Percentiles rank a stretch among this genome's conserved stretches.
These are phyloP conservation scores for Cercospora citrullina DNA, from an alignment of 2,329 filamentous ascomycete genomes.

Conservation along the genomic window DNA sequence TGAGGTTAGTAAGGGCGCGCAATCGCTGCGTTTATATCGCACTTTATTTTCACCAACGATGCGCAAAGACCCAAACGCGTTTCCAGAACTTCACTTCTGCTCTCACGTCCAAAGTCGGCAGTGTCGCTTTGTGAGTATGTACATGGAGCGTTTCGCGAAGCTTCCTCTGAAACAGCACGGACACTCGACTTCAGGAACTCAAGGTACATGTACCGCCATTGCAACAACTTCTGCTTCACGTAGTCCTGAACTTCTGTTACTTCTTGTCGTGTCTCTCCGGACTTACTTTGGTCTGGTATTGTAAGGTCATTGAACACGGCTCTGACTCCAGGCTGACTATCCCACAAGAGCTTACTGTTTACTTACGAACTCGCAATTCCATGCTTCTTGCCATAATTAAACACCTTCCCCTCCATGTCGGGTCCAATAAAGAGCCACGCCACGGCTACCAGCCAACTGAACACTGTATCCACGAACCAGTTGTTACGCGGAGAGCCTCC, in stretches of 20 bases:
- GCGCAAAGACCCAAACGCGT: background rate
- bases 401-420: slow-evolving; percentile 59
- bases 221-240: too few relatives aligned
- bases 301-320: too few relatives aligned
- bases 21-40: background rate
- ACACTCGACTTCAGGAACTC: background rate
- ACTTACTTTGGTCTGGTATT: background rate
- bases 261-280: too few relatives aligned
- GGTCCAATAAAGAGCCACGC: slow-evolving; percentile 59
- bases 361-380: slow-evolving; percentile 36
- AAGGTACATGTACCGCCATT: too few relatives aligned
- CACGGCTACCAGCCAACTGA: slow-evolving; percentile 55
- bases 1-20: background rate
- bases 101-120: background rate
- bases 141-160: background rate
- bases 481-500: slow-evolving; percentile 57
- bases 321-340: too few relatives aligned
- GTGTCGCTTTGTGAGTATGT: background rate
- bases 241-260: too few relatives aligned
- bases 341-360: background rate
- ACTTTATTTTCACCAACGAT: background rate
- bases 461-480: slow-evolving; percentile 55
- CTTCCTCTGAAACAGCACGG: background rate
- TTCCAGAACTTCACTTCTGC: background rate
- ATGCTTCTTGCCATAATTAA: slow-evolving; percentile 58